phyloP scores from a whole-genome alignment of 2,329 filamentous ascomycete species.

The Neopestalotiopsis clavispora region DNA sequence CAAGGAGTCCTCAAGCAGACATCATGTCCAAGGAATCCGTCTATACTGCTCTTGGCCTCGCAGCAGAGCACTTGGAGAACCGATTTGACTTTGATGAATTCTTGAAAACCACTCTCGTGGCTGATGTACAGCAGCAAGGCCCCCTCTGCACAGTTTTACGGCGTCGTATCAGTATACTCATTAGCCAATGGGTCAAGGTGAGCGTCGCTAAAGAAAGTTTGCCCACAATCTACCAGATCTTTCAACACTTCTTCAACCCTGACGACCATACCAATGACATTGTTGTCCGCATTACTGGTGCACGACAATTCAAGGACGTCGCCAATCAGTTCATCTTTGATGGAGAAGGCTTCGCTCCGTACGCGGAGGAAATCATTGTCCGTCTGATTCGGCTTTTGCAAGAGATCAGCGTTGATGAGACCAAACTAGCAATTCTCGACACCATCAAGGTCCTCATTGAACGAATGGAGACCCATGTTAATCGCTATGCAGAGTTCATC shows the following conservation, averaged over 20 bases:
- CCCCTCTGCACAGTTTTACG: conserved; percentile 79
- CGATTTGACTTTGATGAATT: conserved; percentile 85
- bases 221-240: conserved; percentile 84
- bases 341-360: conserved; percentile 75
- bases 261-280: conserved; percentile 83
- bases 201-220: conserved; percentile 72
- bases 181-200: conserved; percentile 88
- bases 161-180: conserved; percentile 83
- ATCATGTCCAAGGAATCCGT: conserved; percentile 91
- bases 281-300: conserved; percentile 90
- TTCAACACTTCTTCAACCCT: conserved; percentile 81
- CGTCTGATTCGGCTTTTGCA: conserved; percentile 79
- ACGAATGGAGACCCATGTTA: conserved; percentile 76
- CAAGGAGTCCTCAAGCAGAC: conserved; percentile 68
- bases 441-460: conserved; percentile 83
- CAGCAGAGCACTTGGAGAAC: conserved; percentile 75
- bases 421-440: conserved; percentile 87
- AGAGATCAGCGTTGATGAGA: conserved; percentile 82
- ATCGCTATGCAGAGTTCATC: conserved; percentile 76
- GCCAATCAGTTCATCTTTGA: conserved; percentile 86
- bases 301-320: conserved; percentile 79
- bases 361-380: conserved; percentile 73
- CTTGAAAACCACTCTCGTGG: conserved; percentile 73
- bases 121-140: conserved; percentile 72
- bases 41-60: conserved; percentile 89